Evolutionary conservation across 352 stramenopile genomes (phyloP).

Genomic region (Elongisporangium anandrum): DNA sequence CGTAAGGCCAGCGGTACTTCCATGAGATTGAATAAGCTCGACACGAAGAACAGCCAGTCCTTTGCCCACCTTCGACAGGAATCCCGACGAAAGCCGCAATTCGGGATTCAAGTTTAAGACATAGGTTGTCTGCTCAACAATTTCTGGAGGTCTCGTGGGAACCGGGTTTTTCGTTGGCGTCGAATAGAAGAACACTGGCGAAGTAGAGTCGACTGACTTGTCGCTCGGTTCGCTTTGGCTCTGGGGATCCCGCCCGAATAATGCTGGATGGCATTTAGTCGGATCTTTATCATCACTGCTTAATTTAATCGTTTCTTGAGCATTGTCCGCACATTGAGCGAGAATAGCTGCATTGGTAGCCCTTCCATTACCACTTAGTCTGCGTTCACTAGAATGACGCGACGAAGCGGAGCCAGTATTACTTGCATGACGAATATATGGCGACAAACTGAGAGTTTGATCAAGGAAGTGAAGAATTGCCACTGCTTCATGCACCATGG

Average conservation of each 20-base stretch:
- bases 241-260: background rate
- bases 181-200: constrained; percentile 14
- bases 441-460: constrained; percentile 49
- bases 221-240: background rate
- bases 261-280: background rate
- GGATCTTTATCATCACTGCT: background rate
- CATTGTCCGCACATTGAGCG: background rate
- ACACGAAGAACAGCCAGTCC: constrained; percentile 66
- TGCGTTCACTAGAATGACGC: constrained; percentile 12
- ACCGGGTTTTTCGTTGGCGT: background rate
- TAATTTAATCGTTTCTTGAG: background rate
- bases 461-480: constrained; percentile 50
- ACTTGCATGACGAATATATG: constrained; percentile 52
- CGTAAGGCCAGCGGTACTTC: background rate
- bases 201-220: constrained; percentile 4
- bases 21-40: constrained; percentile 30
- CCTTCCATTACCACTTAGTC: background rate
- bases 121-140: constrained; percentile 49
- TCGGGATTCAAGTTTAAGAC: constrained; percentile 84
- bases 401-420: constrained; percentile 12
- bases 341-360: background rate
- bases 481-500: constrained; percentile 25
- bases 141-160: constrained; percentile 7
- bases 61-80: constrained; percentile 72
- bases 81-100: constrained; percentile 65